Conservation (phyloP, 208 protist species). For the Wallacemonas rigidus region DNA sequence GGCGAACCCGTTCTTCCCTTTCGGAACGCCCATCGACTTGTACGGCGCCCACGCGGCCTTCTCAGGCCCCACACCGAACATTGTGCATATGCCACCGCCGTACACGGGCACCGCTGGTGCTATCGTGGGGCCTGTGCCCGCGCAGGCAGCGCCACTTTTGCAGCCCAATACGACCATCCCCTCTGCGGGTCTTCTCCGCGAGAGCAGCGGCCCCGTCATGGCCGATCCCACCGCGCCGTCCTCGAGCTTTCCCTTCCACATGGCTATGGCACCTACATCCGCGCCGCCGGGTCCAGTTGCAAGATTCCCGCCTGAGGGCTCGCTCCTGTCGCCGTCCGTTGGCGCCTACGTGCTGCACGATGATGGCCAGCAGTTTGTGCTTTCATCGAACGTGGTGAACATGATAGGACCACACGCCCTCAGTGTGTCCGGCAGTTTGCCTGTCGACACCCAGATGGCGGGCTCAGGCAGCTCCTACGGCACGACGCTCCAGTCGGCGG, state of each 20-base stretch:
- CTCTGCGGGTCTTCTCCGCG: neutral
- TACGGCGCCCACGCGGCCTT: slow-evolving; percentile 5
- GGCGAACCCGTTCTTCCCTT: slow-evolving; percentile 16
- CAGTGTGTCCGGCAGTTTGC: neutral
- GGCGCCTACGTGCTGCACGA: slow-evolving; percentile 32
- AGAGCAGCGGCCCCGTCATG: neutral
- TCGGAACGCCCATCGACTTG: slow-evolving; percentile 10
- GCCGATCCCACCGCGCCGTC: neutral
- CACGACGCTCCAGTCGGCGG: neutral
- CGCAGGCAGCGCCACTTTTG: neutral
- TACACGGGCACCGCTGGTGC: neutral
- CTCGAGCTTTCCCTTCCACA: neutral
- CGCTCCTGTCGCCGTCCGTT: slow-evolving; percentile 6
- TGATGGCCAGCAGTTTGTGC: slow-evolving; percentile 41
- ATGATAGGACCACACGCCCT: slow-evolving; percentile 9
- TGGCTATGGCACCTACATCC: neutral
- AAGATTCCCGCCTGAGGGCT: neutral
- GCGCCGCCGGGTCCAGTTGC: neutral
- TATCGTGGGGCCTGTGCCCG: neutral
- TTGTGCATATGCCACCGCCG: slow-evolving; percentile 7
- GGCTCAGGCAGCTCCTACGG: neutral
- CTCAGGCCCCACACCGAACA: slow-evolving; percentile 7
- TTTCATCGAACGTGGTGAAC: slow-evolving; percentile 39
- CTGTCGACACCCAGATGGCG: neutral
- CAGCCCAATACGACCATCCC: neutral